These are phyloP conservation scores for Alternaria gaisen DNA, from an alignment of 2,329 filamentous ascomycete genomes.

Conservation along the genomic window DNA sequence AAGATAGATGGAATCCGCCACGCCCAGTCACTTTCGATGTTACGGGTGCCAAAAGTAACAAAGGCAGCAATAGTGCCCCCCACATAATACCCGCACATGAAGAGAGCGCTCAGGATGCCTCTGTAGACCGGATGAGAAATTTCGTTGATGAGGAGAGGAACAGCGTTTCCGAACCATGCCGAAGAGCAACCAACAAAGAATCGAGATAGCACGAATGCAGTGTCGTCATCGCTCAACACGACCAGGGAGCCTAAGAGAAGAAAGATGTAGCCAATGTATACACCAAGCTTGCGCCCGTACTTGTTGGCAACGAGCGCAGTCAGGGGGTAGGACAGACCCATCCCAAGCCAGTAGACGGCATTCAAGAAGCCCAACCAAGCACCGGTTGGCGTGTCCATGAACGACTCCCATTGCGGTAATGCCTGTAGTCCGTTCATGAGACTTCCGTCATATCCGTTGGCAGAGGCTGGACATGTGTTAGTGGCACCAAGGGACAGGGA, in stretches of 20 bases:
- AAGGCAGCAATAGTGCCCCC: background rate
- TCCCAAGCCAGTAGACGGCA: background rate
- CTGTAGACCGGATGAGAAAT: background rate
- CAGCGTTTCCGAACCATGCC: background rate
- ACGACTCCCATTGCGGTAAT: background rate
- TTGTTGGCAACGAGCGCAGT: background rate
- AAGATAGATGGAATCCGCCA: background rate
- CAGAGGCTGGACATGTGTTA: background rate
- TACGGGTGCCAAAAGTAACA: background rate
- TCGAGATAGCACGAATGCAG: background rate
- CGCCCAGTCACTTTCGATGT: background rate
- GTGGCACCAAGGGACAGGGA: background rate
- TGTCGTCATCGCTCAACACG: too few species aligned
- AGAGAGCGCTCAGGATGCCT: background rate
- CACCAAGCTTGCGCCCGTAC: background rate
- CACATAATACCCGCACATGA: background rate
- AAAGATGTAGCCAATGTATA: background rate
- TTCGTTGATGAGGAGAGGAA: background rate
- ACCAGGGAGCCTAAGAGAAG: too few species aligned
- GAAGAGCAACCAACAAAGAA: background rate
- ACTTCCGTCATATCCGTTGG: background rate
- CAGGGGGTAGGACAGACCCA: background rate
- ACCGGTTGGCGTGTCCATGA: background rate
- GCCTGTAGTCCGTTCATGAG: background rate
- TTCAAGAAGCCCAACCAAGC: background rate